These are phyloP conservation scores for Taphrina communis DNA, from an alignment of 1,139 yeast genomes.

Conservation along the genomic window DNA sequence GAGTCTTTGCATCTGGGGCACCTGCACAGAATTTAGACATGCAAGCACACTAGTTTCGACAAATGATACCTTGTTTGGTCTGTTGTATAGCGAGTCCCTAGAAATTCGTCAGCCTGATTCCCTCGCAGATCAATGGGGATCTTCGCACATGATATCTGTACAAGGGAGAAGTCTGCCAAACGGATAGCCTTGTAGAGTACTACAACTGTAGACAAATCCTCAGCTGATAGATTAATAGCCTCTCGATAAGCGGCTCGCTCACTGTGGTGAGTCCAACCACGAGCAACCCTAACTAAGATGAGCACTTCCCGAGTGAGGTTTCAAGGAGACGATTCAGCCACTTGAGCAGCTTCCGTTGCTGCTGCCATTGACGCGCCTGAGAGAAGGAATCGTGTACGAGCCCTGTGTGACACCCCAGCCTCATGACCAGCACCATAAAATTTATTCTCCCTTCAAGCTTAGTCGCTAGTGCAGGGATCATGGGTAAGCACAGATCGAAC, in stretches of 20 bases:
- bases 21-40: slow-evolving; percentile 42
- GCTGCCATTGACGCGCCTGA: slow-evolving; percentile 7
- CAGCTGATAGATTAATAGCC: too few species aligned
- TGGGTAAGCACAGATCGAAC: slow-evolving; percentile 28
- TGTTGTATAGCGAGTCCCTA: slow-evolving; percentile 39
- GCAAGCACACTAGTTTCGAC: not conserved
- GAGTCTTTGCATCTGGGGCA: slow-evolving; percentile 53
- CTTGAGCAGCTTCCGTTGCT: slow-evolving; percentile 1
- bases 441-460: not conserved
- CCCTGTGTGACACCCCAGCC: not conserved
- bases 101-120: not conserved
- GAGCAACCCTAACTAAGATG: not conserved
- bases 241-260: not conserved
- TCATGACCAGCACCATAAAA: not conserved
- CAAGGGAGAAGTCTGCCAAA: too few species aligned
- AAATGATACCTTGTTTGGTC: slow-evolving; percentile 28
- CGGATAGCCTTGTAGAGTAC: too few species aligned
- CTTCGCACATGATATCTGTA: too few species aligned
- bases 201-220: too few species aligned
- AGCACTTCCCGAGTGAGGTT: not conserved
- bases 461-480: not conserved
- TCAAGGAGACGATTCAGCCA: not conserved
- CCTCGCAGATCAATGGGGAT: too few species aligned
- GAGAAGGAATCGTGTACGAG: slow-evolving; percentile 1
- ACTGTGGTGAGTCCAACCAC: slow-evolving; percentile 1